These are phyloP conservation scores for Geotrichum carabidarum DNA, from an alignment of 1,139 yeast species.

Conservation along the genomic window DNA sequence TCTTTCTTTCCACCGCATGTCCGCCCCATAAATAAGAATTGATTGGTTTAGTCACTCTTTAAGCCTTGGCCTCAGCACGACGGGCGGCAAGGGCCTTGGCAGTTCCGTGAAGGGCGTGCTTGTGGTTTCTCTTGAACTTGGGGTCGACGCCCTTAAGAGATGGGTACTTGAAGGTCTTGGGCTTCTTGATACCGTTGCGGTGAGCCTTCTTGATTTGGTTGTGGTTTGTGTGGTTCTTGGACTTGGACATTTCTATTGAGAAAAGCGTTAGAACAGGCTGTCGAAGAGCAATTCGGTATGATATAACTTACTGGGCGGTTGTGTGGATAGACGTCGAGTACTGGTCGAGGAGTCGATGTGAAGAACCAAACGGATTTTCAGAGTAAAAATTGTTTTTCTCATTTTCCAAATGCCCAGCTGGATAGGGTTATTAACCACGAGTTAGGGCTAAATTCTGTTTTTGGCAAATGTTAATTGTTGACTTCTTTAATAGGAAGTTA, in stretches of 20 bases:
- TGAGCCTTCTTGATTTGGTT: slow-evolving; percentile 99
- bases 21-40: slow-evolving; percentile 8
- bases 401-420: neutral
- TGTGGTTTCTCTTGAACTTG: slow-evolving; percentile 99
- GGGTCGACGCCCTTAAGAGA: slow-evolving; percentile 98
- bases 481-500: neutral
- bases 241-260: slow-evolving; percentile 21
- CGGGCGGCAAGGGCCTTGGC: slow-evolving; percentile 74
- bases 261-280: neutral
- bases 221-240: slow-evolving; percentile 99
- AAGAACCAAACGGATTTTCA: slow-evolving; percentile 11
- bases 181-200: slow-evolving; percentile 99
- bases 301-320: slow-evolving; percentile 10
- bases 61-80: slow-evolving; percentile 24
- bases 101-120: slow-evolving; percentile 94
- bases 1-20: neutral
- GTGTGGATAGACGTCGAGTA: slow-evolving; percentile 16
- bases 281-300: too few relatives aligned
- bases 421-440: neutral
- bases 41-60: slow-evolving; percentile 4
- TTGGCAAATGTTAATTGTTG: neutral
- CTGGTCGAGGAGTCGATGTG: slow-evolving; percentile 17
- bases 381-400: slow-evolving; percentile 8
- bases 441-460: neutral
- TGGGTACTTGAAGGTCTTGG: slow-evolving; percentile 95